These are phyloP conservation scores for Eimeria acervulina DNA, from an alignment of 169 alveolate species.

Conservation along the genomic window DNA sequence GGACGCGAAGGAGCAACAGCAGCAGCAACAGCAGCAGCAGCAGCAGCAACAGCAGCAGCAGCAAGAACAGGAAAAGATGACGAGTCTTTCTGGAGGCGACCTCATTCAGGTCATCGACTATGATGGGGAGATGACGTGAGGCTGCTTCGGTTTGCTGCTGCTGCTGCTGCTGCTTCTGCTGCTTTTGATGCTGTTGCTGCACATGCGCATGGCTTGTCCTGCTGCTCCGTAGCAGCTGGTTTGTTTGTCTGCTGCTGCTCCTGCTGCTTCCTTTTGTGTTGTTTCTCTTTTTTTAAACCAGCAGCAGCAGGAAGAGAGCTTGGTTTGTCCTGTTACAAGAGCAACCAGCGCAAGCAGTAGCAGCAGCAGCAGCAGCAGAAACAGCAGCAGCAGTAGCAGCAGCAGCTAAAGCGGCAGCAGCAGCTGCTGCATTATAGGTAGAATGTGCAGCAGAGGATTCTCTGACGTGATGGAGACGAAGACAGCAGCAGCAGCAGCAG, in stretches of 20 bases:
- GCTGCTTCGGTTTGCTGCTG: background rate
- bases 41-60: slow-evolving; percentile 7
- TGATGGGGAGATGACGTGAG: slow-evolving; percentile 69
- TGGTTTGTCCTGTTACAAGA: too few relatives aligned
- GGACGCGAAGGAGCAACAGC: background rate
- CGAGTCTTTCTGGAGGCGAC: slow-evolving; percentile 1
- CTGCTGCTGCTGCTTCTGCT: background rate
- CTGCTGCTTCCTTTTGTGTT: too few relatives aligned
- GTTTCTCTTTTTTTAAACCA: too few relatives aligned
- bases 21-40: slow-evolving; percentile 42
- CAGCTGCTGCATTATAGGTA: too few relatives aligned
- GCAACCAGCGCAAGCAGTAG: too few relatives aligned
- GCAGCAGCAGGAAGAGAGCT: too few relatives aligned
- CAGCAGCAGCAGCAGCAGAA: too few relatives aligned
- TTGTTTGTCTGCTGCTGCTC: too few relatives aligned
- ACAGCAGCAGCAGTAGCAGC: too few relatives aligned
- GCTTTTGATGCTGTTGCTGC: background rate
- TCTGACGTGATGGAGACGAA: background rate
- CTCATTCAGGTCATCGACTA: slow-evolving; percentile 44
- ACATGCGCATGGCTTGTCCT: too few relatives aligned
- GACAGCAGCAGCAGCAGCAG: background rate
- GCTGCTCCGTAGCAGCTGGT: too few relatives aligned
- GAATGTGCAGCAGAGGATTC: background rate
- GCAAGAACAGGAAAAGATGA: background rate
- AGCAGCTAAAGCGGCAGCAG: too few relatives aligned